Base-by-base conservation (phyloP, 2,329 filamentous ascomycete genomes). In the Mariannaea sp. region DNA sequence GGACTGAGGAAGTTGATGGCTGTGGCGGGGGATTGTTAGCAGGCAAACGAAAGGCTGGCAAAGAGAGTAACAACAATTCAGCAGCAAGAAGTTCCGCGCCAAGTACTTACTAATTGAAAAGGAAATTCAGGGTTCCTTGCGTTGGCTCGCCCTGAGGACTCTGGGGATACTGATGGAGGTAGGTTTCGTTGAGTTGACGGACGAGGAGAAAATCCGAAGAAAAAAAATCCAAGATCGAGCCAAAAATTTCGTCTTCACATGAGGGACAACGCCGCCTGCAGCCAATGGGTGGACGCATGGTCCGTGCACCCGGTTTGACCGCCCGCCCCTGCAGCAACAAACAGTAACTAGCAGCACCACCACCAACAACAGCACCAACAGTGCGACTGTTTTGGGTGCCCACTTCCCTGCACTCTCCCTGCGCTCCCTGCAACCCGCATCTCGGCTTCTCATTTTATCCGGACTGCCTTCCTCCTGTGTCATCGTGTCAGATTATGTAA, bases 111-210 rank as follows among this genome's bases (percentile, higher is more conserved):
- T 39, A 41, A 32, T 58, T 40, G 49, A 53, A 51, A 50, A 55
- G 19, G 41, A 38, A 53, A 60, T 43, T 64, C 79, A 82, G 79
- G 79, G 80, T 82, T 82, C 80, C 79, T 81, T 82, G 79, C 80
- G 77, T 78, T 81, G 76, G 80, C 79, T 82, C 80, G 79, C 80
- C 79, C 79, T 81, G 73, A 71, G 60, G 57, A 64, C 57, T 60
- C 49, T 53, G 57, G 47, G 44, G 44, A 55, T 56, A 41, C 54
- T 20, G 46, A 51, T 57, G 46, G 36, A 52, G 45, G 35, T 32
- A 39, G 42, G 33, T 45, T 53, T 41, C 53, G 53, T 45, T 50
- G 38, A 54, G 53, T 45, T 50, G 38, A 16, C 53, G 54, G 51
- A 57, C 39, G 45, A 59, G 43, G 42, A 57, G 46, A 46, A 40